Conservation (phyloP, 106 monocot genomes). For the Vanilla planifolia region DNA sequence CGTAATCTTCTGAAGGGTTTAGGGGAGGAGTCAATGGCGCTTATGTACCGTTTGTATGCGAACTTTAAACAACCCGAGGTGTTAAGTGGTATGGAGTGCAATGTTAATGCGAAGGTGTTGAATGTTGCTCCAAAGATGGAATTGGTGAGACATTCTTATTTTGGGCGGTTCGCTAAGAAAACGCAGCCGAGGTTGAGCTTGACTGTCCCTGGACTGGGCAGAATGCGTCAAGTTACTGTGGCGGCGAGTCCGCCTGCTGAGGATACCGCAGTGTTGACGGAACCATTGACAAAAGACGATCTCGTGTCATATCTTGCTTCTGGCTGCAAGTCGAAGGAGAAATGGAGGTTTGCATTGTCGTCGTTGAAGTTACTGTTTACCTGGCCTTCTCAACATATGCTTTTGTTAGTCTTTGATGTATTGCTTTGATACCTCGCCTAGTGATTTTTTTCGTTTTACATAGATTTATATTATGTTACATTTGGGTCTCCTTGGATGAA, state of each 20-base stretch:
- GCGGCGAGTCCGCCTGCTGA: constrained; percentile 85
- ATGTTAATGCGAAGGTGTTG: constrained; percentile 8
- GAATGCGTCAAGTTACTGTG: constrained; percentile 32
- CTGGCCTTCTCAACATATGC: not conserved
- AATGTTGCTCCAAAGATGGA: constrained; percentile 8
- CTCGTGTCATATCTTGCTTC: constrained; percentile 77
- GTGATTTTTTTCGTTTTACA: too few species aligned
- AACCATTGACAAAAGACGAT: constrained; percentile 88
- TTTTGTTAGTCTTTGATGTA: not conserved
- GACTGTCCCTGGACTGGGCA: constrained; percentile 6
- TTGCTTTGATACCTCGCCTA: too few species aligned
- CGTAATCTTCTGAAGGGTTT: not conserved
- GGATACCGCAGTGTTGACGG: constrained; percentile 53
- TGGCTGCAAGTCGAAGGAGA: constrained; percentile 84
- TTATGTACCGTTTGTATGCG: constrained; percentile 11
- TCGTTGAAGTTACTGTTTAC: not conserved
- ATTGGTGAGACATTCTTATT: constrained; percentile 1
- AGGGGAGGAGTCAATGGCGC: constrained; percentile 25
- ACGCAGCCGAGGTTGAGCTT: constrained; percentile 11
- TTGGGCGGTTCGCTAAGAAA: constrained; percentile 18
- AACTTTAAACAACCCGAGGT: constrained; percentile 10
- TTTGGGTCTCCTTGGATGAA: too few species aligned
- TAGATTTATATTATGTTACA: too few species aligned
- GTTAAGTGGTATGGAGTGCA: constrained; percentile 3
- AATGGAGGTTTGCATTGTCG: constrained; percentile 59